Percentiles rank a stretch among this genome's conserved stretches.
Conservation (phyloP, 306 rosid genomes). For the Lathyrus aphaca region DNA sequence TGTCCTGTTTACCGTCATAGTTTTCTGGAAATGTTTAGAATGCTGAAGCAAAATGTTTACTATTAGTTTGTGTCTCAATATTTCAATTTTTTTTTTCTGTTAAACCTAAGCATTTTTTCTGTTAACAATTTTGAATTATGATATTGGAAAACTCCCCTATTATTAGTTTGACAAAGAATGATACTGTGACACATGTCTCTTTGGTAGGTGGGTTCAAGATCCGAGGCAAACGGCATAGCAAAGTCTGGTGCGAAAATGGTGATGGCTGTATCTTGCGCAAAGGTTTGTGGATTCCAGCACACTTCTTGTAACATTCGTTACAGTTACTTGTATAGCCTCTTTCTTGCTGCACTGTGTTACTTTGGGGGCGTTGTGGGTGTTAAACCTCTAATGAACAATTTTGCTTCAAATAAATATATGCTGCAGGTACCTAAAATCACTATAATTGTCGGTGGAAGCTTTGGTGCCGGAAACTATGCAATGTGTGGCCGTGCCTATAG, state of each 20-base stretch:
- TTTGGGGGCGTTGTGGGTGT: background rate
- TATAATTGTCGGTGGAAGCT: constrained; percentile 92
- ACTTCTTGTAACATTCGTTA: constrained; percentile 14
- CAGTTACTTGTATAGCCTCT: constrained; percentile 7
- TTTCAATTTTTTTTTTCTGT: background rate
- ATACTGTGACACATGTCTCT: constrained; percentile 24
- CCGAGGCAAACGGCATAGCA: constrained; percentile 96
- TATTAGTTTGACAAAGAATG: constrained; percentile 34
- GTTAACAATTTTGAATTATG: constrained; percentile 8
- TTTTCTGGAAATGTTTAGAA: constrained; percentile 18
- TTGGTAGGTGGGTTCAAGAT: constrained; percentile 88
- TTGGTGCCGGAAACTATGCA: constrained; percentile 97
- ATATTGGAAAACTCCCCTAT: background rate
- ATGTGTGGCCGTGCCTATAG: constrained; percentile 99
- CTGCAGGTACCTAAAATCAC: constrained; percentile 93
- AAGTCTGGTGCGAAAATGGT: constrained; percentile 99
- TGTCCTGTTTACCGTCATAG: constrained; percentile 18
- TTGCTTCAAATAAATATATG: constrained; percentile 34
- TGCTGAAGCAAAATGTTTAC: constrained; percentile 25
- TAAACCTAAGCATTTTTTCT: constrained; percentile 29
- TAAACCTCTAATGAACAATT: background rate
- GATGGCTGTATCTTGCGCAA: constrained; percentile 98
- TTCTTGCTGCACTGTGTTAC: background rate
- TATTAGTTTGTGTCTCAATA: background rate
- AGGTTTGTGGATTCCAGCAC: constrained; percentile 56